phyloP scores from a whole-genome alignment of 108 stramenopile genomes.

The Hondaea fermentalgiana region DNA sequence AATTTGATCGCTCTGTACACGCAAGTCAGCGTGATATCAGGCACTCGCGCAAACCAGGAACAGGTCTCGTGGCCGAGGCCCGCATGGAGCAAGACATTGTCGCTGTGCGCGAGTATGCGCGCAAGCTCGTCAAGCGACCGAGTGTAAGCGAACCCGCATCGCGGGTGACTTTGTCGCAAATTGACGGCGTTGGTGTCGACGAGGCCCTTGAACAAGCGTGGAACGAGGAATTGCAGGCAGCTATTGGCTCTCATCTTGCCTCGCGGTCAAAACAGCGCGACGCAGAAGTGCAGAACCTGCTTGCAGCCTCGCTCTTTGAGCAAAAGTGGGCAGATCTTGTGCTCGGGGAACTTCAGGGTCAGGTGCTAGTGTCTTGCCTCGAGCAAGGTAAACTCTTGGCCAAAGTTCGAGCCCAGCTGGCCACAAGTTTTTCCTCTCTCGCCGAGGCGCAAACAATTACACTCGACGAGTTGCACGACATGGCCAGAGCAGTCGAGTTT shows the following conservation, averaged over 20 bases:
- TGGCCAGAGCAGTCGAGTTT: neutral
- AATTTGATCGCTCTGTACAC: neutral
- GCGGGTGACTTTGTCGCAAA: too few species aligned
- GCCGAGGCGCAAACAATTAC: conserved; percentile 27
- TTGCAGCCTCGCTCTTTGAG: conserved; percentile 30
- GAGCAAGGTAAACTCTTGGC: conserved; percentile 36
- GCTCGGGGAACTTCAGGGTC: conserved; percentile 22
- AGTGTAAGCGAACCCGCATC: too few species aligned
- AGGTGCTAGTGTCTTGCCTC: conserved; percentile 34
- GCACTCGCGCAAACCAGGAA: neutral
- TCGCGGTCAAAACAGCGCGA: neutral
- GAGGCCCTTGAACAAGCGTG: neutral
- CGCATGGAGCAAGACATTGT: conserved; percentile 19
- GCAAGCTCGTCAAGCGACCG: neutral
- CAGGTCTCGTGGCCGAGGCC: neutral
- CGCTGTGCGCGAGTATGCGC: neutral
- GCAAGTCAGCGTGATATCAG: neutral
- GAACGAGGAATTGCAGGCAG: neutral
- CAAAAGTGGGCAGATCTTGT: conserved; percentile 39
- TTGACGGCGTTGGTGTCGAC: too few species aligned
- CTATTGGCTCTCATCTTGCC: neutral
- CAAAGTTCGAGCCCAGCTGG: conserved; percentile 20
- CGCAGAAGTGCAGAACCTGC: neutral
- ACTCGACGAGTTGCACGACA: conserved; percentile 21
- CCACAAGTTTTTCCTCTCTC: conserved; percentile 20